These are phyloP conservation scores for Rugonectria rugulosa DNA, from an alignment of 2,329 filamentous ascomycete genomes.

Conservation along the genomic window DNA sequence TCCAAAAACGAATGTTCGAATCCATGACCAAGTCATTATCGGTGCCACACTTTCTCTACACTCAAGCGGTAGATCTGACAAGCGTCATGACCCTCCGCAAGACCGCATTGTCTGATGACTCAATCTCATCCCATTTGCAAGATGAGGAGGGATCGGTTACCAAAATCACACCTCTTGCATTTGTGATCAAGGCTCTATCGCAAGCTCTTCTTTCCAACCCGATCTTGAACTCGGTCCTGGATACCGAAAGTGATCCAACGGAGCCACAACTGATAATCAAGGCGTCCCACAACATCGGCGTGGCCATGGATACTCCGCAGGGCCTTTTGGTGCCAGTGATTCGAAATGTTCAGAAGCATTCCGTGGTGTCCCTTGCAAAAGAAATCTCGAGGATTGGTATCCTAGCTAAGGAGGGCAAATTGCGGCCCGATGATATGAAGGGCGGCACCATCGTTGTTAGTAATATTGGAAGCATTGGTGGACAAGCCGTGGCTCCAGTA, in stretches of 20 bases:
- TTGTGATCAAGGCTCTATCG: conserved; percentile 18
- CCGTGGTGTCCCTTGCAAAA: not conserved
- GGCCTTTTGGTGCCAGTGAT: conserved; percentile 20
- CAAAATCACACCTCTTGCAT: conserved; percentile 7
- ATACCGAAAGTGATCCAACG: not conserved
- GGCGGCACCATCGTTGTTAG: conserved; percentile 6
- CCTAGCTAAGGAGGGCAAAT: conserved; percentile 2
- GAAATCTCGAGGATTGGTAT: conserved; percentile 1
- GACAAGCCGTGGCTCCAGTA: conserved; percentile 1
- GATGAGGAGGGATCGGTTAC: not conserved
- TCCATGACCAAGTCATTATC: conserved; percentile 19
- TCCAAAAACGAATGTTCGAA: conserved; percentile 20
- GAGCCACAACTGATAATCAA: not conserved
- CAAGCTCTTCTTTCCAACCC: conserved; percentile 3
- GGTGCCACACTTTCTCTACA: conserved; percentile 23
- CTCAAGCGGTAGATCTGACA: conserved; percentile 16
- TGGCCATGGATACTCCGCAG: conserved; percentile 18
- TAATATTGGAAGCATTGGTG: conserved; percentile 16
- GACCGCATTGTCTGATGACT: not conserved
- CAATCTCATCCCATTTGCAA: not conserved
- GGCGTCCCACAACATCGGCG: conserved; percentile 15
- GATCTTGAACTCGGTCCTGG: conserved; percentile 4
- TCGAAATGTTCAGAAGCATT: conserved; percentile 15
- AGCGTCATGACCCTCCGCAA: not conserved
- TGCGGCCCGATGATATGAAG: conserved; percentile 9